A percentile compares a stretch with the other conserved stretches of the same genome.
phyloP scores from a whole-genome alignment of 805 yeast genomes.

The Candida yuanshanica region DNA sequence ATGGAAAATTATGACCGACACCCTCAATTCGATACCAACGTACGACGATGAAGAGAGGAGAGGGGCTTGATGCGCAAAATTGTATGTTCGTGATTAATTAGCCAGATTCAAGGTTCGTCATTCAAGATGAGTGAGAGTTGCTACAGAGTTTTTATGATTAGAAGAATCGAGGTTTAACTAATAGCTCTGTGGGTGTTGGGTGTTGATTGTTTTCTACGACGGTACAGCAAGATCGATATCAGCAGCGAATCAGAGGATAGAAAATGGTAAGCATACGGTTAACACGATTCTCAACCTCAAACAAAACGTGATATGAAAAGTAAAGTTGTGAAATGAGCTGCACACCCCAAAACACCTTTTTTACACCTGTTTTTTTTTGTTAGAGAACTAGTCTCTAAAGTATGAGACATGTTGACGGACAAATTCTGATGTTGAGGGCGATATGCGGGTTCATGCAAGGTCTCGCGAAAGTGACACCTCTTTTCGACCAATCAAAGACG shows the following conservation, averaged over 20 bases:
- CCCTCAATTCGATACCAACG: too few species aligned
- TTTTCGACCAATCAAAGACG: conserved; percentile 3
- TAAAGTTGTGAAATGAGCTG: neutral
- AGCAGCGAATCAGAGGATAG: conserved; percentile 3
- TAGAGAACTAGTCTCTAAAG: conserved; percentile 2
- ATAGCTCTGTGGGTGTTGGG: neutral
- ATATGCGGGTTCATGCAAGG: neutral
- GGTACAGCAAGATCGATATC: too few species aligned
- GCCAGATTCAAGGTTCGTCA: too few species aligned
- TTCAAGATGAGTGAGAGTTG: too few species aligned
- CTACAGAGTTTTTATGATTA: neutral
- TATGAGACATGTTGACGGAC: neutral
- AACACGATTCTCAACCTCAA: too few species aligned
- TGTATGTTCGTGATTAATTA: too few species aligned
- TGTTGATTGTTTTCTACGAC: too few species aligned
- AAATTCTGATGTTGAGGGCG: neutral
- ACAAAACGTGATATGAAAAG: neutral
- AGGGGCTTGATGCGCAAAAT: too few species aligned
- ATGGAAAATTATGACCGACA: too few species aligned
- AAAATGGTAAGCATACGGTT: conserved; percentile 1
- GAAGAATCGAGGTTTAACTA: too few species aligned
- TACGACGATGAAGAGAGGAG: too few species aligned
- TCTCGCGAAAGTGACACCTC: neutral
- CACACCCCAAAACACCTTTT: conserved; percentile 13
- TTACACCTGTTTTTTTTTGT: conserved; percentile 4